Conservation (phyloP, 345 rosid genomes). For the Rhodamnia rubescens region DNA sequence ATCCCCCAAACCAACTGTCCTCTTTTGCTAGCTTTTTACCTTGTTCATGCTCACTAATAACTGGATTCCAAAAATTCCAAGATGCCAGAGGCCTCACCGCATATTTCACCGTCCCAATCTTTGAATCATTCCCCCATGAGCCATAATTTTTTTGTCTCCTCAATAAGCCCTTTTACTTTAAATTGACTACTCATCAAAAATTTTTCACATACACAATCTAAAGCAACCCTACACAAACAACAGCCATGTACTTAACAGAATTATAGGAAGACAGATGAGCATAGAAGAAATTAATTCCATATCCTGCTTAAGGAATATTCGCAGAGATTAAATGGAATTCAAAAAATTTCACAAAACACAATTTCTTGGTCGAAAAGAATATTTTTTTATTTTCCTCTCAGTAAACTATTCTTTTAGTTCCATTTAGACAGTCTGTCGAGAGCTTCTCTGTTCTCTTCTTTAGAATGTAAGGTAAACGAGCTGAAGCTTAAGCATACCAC, state of each 20-base stretch:
- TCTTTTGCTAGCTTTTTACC: not conserved
- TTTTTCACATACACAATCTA: not conserved
- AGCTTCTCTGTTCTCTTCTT: not conserved
- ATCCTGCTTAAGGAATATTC: not conserved
- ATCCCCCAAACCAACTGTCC: not conserved
- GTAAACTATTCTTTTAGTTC: not conserved
- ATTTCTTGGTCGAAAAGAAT: not conserved
- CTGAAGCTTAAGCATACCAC: not conserved
- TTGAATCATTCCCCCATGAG: not conserved
- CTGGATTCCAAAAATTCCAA: not conserved
- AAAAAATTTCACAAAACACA: not conserved
- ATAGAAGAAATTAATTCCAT: not conserved
- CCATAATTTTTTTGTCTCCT: not conserved
- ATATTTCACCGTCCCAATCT: not conserved
- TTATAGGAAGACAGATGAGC: not conserved
- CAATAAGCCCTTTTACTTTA: fast-evolving
- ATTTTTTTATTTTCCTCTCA: not conserved
- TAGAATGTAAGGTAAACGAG: not conserved
- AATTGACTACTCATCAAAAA: not conserved
- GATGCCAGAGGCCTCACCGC: not conserved
- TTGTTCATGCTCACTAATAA: not conserved
- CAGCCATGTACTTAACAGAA: not conserved
- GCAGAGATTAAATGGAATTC: not conserved
- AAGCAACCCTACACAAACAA: not conserved
- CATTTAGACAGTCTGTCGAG: not conserved